These are phyloP conservation scores for Penicillium samsonianum DNA, from an alignment of 495 filamentous ascomycete genomes.

Conservation along the genomic window DNA sequence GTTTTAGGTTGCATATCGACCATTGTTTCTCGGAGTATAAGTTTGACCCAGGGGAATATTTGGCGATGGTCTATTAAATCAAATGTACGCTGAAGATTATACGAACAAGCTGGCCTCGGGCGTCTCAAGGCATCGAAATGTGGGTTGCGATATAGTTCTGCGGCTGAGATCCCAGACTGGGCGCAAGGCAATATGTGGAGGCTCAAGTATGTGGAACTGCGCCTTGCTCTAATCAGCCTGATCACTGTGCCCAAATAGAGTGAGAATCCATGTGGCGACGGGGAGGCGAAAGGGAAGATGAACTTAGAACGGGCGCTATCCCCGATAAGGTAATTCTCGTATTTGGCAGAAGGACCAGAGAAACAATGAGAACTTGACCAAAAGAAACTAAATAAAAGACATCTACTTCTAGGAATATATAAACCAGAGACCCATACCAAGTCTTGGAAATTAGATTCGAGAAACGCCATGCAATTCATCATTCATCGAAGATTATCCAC, in stretches of 20 bases:
- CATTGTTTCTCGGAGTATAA: not conserved
- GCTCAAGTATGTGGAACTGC: conserved; percentile 4
- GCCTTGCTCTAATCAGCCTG: not conserved
- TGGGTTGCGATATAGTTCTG: not conserved
- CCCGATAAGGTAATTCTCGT: conserved; percentile 24
- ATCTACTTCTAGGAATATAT: not conserved
- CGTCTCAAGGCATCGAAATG: not conserved
- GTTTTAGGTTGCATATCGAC: conserved; percentile 12
- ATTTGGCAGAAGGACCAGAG: conserved; percentile 9
- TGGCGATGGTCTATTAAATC: not conserved
- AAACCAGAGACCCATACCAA: no score
- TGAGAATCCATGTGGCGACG: not conserved
- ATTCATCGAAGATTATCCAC: conserved; percentile 16
- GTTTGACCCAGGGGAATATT: not conserved
- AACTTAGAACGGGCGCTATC: conserved; percentile 15
- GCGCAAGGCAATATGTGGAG: not conserved
- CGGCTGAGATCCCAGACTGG: not conserved
- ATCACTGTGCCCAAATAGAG: not conserved
- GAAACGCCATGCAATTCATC: conserved; percentile 21
- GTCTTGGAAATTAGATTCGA: not conserved
- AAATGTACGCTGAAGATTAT: not conserved
- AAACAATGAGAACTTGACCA: conserved; percentile 1
- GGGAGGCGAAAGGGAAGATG: not conserved
- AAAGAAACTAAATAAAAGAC: not conserved
- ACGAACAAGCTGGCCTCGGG: not conserved